These are phyloP conservation scores for Chenopodium album DNA, from an alignment of 148 eudicot genomes.

Conservation along the genomic window DNA sequence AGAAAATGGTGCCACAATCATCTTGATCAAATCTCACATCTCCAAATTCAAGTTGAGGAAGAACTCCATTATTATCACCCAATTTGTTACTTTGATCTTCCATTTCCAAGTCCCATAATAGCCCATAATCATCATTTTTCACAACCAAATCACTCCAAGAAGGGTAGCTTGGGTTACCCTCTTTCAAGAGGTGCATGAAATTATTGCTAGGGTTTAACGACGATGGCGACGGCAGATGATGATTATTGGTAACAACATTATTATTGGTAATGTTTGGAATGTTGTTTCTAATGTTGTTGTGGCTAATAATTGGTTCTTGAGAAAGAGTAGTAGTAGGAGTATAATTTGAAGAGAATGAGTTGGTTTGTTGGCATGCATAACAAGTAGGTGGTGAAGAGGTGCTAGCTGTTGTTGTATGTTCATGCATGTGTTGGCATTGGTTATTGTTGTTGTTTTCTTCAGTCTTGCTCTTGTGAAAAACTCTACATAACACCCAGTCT, in stretches of 20 bases:
- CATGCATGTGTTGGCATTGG: constrained; percentile 35
- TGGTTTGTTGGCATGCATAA: constrained; percentile 20
- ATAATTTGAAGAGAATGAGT: constrained; percentile 27
- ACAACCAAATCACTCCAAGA: constrained; percentile 14
- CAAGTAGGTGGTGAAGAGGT: constrained; percentile 33
- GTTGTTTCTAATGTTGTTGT: not conserved
- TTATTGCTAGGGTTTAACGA: constrained; percentile 31
- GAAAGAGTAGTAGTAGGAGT: constrained; percentile 12
- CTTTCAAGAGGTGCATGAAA: constrained; percentile 28
- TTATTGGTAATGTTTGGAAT: not conserved
- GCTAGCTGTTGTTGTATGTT: constrained; percentile 25
- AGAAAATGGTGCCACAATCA: constrained; percentile 35
- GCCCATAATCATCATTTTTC: constrained; percentile 41
- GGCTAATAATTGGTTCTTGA: constrained; percentile 23
- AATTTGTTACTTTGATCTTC: constrained; percentile 35
- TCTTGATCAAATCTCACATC: constrained; percentile 56
- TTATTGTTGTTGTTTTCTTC: constrained; percentile 37
- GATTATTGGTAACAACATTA: not conserved
- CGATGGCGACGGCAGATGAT: not conserved
- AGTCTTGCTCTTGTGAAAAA: constrained; percentile 71
- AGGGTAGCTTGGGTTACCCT: constrained; percentile 9
- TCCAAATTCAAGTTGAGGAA: constrained; percentile 32
- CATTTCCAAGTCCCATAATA: constrained; percentile 52
- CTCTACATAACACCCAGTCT: constrained; percentile 97
- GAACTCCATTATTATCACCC: constrained; percentile 24